phyloP scores from a whole-genome alignment of 2,329 filamentous ascomycete genomes.

The Colletotrichum gigasporum region DNA sequence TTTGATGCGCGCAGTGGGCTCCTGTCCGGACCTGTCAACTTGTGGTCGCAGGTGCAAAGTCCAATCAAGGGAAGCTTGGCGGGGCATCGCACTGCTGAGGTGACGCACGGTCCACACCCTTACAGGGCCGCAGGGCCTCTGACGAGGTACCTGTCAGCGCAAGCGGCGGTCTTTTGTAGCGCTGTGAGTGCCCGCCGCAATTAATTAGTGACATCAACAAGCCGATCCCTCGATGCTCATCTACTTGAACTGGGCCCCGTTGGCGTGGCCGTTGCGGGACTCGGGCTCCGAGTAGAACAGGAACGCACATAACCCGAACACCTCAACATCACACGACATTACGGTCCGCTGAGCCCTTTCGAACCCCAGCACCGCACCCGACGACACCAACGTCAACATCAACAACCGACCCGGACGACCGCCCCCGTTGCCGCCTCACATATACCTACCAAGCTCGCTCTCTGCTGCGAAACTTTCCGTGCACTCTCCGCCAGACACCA shows the following conservation, averaged over 20 bases:
- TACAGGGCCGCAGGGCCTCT: background rate
- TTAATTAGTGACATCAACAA: constrained; percentile 30
- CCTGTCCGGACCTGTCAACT: background rate
- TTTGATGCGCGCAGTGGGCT: background rate
- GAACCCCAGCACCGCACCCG: background rate
- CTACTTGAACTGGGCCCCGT: background rate
- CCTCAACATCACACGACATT: constrained; percentile 18
- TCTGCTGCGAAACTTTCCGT: constrained; percentile 16
- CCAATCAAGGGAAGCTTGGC: background rate
- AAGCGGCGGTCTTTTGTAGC: background rate
- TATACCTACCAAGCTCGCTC: background rate
- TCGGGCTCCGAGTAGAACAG: constrained; percentile 3
- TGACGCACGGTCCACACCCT: constrained; percentile 4
- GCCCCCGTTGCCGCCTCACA: background rate
- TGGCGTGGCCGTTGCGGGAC: constrained; percentile 13
- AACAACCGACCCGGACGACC: too few relatives aligned
- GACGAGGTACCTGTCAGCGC: background rate
- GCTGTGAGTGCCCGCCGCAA: background rate
- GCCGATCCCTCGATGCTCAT: constrained; percentile 1
- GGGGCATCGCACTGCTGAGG: background rate
- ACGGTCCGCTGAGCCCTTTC: constrained; percentile 7
- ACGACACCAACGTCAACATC: background rate
- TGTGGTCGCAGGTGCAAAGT: background rate
- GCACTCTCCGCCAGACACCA: constrained; percentile 2
- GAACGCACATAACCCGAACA: background rate